Base-by-base conservation (phyloP, 2,329 filamentous ascomycete species). In the Aspergillus puulaauensis region DNA sequence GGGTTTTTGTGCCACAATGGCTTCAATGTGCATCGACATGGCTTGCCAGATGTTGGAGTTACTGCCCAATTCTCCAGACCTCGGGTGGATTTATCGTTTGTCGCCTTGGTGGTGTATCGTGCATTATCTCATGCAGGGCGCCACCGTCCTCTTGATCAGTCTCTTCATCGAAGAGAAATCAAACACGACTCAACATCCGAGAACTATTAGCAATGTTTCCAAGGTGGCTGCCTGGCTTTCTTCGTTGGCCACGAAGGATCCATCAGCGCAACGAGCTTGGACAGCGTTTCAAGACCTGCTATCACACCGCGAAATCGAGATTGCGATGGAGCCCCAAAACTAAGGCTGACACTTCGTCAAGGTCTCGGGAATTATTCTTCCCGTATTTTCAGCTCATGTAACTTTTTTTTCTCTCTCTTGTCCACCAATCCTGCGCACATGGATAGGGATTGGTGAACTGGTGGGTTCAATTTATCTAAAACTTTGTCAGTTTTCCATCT, bases 61-160 rank as follows among this genome's bases (percentile, higher is more conserved):
- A 6, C 68, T 79, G 6, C 75, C 75, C 4, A 68, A 73, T 15
- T 60, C 66, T 33, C 70, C 72, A 2, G 68, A 73, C 47, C 52
- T 66, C 5, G 59, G 65, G 5, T 70, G 69, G 46, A 53, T 77
- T 4, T 69, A 71, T 46, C 62, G 61, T 15, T 59, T 71, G 7
- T 66, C 68, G 1, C 73, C 75, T 17, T 79, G 76, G 76, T 77
- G 73, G 72, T 73, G 66, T 57, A 61, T 76, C 17, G 61, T 78
- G 31, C 75, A 78, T 54, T 74, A 72, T 58, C 57, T 78, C 15
- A 74, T 77, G 60, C 77, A 79, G 60, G 65, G 74, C 12, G 69
- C 66, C 3, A 69, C 70, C 2, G 67, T 53, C 7, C 50, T 58
- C n/a, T 19, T 54, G 37, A 49, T 50, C 15, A 50, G 50, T 46